Evolutionary conservation across 2,329 filamentous ascomycete species (phyloP).

Genomic region (Botryosphaeria agaves): DNA sequence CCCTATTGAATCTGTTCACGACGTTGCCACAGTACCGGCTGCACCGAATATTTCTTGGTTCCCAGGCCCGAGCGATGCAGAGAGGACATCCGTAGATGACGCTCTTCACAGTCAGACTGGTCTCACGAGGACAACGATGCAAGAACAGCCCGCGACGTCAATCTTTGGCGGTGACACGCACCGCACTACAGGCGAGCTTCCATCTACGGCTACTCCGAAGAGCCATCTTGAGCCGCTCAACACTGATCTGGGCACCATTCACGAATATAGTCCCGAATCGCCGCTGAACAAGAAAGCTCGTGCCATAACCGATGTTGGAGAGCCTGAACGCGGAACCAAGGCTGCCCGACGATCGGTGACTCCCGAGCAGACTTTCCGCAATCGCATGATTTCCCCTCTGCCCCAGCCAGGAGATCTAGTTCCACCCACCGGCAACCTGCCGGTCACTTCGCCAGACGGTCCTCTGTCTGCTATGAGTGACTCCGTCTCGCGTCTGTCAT

Average conservation of each 20-base stretch:
- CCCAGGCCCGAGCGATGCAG: not conserved
- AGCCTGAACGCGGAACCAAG: slow-evolving; percentile 24
- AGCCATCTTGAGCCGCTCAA: slow-evolving; percentile 14
- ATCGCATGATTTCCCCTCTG: slow-evolving; percentile 14
- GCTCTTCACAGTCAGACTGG: not conserved
- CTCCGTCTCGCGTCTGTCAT: slow-evolving; percentile 21
- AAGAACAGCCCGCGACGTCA: slow-evolving; percentile 3
- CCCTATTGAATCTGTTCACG: not conserved
- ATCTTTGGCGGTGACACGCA: slow-evolving; percentile 2
- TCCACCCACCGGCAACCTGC: too few species aligned
- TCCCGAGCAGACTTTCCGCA: slow-evolving; percentile 21
- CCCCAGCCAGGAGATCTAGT: slow-evolving; percentile 10
- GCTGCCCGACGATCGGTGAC: slow-evolving; percentile 21
- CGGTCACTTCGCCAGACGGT: slow-evolving; percentile 16
- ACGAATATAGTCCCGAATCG: slow-evolving; percentile 28
- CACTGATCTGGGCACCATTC: slow-evolving; percentile 30
- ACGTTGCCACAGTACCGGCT: not conserved
- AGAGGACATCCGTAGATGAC: not conserved
- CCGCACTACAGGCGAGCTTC: slow-evolving; percentile 7
- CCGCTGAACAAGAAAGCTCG: slow-evolving; percentile 23
- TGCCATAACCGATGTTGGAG: slow-evolving; percentile 22
- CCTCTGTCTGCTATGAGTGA: too few species aligned
- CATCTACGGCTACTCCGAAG: slow-evolving; percentile 1
- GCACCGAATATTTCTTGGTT: not conserved
- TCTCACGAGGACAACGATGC: too few species aligned